Evolutionary conservation across 176 grass and related monocot species (phyloP).

Genomic region (Eremochloa ophiuroides): DNA sequence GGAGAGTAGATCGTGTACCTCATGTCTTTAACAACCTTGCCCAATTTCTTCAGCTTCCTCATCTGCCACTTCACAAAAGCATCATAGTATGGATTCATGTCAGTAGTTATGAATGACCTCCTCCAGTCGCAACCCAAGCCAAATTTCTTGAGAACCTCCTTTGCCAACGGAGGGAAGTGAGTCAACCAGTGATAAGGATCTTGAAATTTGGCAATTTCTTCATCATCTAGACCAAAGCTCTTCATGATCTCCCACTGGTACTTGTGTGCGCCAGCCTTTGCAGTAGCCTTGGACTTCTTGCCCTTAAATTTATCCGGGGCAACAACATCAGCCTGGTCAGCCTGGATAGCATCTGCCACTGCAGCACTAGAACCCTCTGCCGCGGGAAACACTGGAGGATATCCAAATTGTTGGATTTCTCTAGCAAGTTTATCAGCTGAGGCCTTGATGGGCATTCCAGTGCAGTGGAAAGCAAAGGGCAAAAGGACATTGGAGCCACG

Average conservation of each 20-base stretch:
- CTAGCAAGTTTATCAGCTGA: neutral
- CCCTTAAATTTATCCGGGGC: constrained; percentile 68
- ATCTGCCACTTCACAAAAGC: constrained; percentile 81
- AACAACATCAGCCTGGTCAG: neutral
- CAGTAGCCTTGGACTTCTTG: constrained; percentile 61
- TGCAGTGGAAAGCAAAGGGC: neutral
- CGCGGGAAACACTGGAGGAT: neutral
- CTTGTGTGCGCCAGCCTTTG: constrained; percentile 51
- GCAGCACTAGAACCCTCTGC: neutral
- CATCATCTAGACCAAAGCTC: constrained; percentile 46
- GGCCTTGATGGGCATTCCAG: neutral
- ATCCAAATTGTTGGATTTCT: neutral
- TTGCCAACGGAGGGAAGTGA: constrained; percentile 51
- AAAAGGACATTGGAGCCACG: neutral
- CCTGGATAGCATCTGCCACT: neutral
- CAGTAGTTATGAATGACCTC: constrained; percentile 67
- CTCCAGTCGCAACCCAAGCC: constrained; percentile 71
- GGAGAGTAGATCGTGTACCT: constrained; percentile 75
- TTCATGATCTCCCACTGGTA: constrained; percentile 85
- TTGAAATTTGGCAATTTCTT: constrained; percentile 59
- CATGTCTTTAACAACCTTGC: constrained; percentile 73
- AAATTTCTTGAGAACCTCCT: constrained; percentile 64
- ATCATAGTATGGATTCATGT: constrained; percentile 74
- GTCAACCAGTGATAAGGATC: constrained; percentile 69
- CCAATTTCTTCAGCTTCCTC: constrained; percentile 58